Percentiles rank a stretch among this genome's conserved stretches.
Conservation (phyloP, 192 early-diverging fungal genomes). For the Coemansia sp. region DNA sequence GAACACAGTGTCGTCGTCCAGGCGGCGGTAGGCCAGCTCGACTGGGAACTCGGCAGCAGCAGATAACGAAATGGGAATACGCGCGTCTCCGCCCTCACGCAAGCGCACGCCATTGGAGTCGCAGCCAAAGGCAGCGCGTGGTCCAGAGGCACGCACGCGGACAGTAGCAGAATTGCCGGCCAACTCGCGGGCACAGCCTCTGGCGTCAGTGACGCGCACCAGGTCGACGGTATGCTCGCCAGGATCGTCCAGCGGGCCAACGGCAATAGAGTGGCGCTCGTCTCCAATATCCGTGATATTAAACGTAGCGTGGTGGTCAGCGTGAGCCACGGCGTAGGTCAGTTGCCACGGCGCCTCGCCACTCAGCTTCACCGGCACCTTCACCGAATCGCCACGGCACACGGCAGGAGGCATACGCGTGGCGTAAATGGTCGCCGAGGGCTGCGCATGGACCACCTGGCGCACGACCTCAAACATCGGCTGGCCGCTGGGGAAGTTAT, state of each 20-base stretch:
- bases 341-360: slow-evolving; percentile 61
- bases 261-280: slow-evolving; percentile 21
- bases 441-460: slow-evolving; percentile 52
- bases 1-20: slow-evolving; percentile 16
- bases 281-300: slow-evolving; percentile 26
- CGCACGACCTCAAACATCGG: slow-evolving; percentile 17
- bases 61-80: slow-evolving; percentile 31
- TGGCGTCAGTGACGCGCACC: slow-evolving; percentile 41
- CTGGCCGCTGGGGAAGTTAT: slow-evolving; percentile 51
- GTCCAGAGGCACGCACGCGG: slow-evolving; percentile 43
- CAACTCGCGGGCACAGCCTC: slow-evolving; percentile 46
- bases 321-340: slow-evolving; percentile 39
- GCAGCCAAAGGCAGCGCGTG: slow-evolving; percentile 36
- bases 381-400: slow-evolving; percentile 34
- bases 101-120: slow-evolving; percentile 30
- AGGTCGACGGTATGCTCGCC: slow-evolving; percentile 47
- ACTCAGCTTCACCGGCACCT: slow-evolving; percentile 55
- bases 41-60: slow-evolving; percentile 40
- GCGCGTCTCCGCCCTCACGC: slow-evolving; percentile 33
- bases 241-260: slow-evolving; percentile 27
- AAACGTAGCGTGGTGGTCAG: slow-evolving; percentile 12
- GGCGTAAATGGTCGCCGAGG: slow-evolving; percentile 37
- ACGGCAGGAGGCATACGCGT: slow-evolving; percentile 6
- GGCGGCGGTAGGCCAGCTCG: slow-evolving; percentile 36
- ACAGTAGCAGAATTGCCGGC: slow-evolving; percentile 22